These are phyloP conservation scores for Plectosphaerella cucumerina DNA, from an alignment of 2,329 filamentous ascomycete genomes.

Conservation along the genomic window DNA sequence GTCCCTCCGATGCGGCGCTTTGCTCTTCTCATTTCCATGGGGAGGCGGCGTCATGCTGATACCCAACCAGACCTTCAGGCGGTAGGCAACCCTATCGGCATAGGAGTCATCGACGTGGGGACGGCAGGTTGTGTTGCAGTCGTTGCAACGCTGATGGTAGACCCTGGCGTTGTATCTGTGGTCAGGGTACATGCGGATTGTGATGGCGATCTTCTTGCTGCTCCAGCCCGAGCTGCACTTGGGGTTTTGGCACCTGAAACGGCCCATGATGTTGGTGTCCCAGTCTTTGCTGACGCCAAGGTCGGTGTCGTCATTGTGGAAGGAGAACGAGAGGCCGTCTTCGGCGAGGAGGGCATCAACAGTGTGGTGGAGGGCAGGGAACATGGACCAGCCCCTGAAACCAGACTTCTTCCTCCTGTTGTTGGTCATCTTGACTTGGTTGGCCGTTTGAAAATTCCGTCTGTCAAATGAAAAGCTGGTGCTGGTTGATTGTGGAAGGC, in stretches of 20 bases:
- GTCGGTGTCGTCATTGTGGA: slow-evolving; percentile 16
- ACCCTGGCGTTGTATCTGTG: slow-evolving; percentile 29
- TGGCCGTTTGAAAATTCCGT: no score
- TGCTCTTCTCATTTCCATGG: neutral
- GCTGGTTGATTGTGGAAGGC: neutral
- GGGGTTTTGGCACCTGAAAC: slow-evolving; percentile 24
- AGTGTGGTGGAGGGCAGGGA: neutral
- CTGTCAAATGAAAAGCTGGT: no score
- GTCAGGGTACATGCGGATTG: slow-evolving; percentile 23
- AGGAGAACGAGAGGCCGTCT: slow-evolving; percentile 6
- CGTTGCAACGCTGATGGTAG: slow-evolving; percentile 28
- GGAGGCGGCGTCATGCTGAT: slow-evolving; percentile 14
- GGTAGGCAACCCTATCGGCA: slow-evolving; percentile 26
- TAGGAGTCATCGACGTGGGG: slow-evolving; percentile 25
- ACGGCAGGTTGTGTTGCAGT: slow-evolving; percentile 19
- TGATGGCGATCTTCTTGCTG: slow-evolving; percentile 27
- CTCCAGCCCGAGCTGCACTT: slow-evolving; percentile 20
- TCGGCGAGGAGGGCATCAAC: neutral
- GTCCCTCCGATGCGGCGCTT: neutral
- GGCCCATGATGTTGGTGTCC: slow-evolving; percentile 24
- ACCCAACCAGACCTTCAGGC: slow-evolving; percentile 29
- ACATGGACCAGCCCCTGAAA: neutral
- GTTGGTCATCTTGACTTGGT: neutral
- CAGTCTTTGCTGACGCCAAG: slow-evolving; percentile 11
- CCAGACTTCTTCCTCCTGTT: neutral